phyloP scores from a whole-genome alignment of 352 stramenopile species.

The Globisporangium heterothallicum region DNA sequence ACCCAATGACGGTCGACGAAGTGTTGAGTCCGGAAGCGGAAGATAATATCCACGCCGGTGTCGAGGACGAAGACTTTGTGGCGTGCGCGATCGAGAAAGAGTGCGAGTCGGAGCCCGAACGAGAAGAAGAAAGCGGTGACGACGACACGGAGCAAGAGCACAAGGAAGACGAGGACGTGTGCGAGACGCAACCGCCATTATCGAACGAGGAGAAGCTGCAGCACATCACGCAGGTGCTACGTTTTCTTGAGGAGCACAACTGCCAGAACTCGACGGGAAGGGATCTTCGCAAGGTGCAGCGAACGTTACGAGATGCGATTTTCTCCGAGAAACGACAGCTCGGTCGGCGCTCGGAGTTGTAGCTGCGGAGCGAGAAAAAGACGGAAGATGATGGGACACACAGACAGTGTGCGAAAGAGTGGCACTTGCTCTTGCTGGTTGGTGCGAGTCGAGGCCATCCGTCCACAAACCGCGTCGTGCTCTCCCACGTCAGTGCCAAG shows the following conservation, averaged over 20 bases:
- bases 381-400: no score
- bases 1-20: constrained; percentile 1
- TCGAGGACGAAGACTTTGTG: constrained; percentile 10
- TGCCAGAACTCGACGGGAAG: constrained; percentile 4
- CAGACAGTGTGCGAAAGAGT: no score
- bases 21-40: constrained; percentile 5
- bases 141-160: no score
- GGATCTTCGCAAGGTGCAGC: constrained; percentile 8
- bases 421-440: no score
- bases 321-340: constrained; percentile 9
- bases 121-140: neutral
- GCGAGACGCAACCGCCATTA: neutral
- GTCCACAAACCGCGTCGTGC: neutral
- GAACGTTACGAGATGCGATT: constrained; percentile 9
- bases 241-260: constrained; percentile 11
- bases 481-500: neutral
- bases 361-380: no score
- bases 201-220: constrained; percentile 10
- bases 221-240: constrained; percentile 8
- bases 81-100: constrained; percentile 11
- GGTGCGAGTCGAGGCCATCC: no score
- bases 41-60: constrained; percentile 7
- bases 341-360: constrained; percentile 9
- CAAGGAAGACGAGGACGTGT: neutral
- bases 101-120: constrained; percentile 2